Base-by-base conservation (phyloP, 768 basidiomycete species). In the Xerocomus potaroensis region DNA sequence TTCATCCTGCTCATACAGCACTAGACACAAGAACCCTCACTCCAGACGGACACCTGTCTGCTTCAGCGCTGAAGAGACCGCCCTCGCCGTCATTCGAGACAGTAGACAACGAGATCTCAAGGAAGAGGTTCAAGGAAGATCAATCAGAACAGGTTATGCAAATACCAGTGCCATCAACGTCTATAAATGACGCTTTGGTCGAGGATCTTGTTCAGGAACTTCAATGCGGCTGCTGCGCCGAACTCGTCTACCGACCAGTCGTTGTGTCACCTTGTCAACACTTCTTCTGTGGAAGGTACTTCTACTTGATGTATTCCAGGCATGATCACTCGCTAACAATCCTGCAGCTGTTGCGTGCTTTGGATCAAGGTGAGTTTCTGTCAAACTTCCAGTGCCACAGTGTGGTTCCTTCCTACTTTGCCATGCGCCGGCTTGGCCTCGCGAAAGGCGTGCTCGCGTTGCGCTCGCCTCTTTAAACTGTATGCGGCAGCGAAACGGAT, bases 241-340 rank as follows among this genome's bases (percentile, higher is more conserved):
- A 80, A 48, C 72, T 92, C 34, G 82, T 87, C 48, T 90, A 92
- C 66, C 74, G 79, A 49, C 90, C 90, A 3, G 89, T 92, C 14
- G 70, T 90, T 23, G 86, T 92, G 42, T 74, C 77, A 29, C 90
- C 90, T 24, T 92, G 90, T 63, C 87, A 91, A 56, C 90, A 92
- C 72, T 90, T 87, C 74, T 91, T 91, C 62, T 92, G 90, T 59
- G 90, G 90, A 65, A 90, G 89, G 87, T 89, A 66, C 48, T 69
- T 56, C 40, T 29, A 12, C 9, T 38, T 8, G 33, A 40, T 33
- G 41, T 42, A 3, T 41, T 26, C 3, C 14, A 2, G 8, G 8
- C 38, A 30, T 39, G 23, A 45, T 35, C 29, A 37, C 29, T 52
- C 84, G 79, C 64, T 91, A 81, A 58, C 45, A 9, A 52, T 15